Evolutionary conservation across 257 asterid genomes (phyloP).

Genomic region (Schizonepeta tenuifolia): DNA sequence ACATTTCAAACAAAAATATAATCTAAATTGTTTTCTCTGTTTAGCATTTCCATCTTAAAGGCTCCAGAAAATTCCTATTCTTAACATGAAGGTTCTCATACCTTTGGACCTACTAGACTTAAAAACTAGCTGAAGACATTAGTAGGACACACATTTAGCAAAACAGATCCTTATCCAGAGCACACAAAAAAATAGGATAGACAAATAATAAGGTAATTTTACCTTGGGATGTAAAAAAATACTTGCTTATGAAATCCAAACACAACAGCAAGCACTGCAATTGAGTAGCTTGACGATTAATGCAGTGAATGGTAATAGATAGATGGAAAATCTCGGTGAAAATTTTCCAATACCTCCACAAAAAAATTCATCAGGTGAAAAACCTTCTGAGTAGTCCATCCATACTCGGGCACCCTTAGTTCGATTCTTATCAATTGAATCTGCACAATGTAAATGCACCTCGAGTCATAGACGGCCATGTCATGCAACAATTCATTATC

Average conservation of each 20-base stretch:
- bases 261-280: slow-evolving; percentile 86
- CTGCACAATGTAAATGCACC: slow-evolving; percentile 47
- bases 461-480: too few relatives aligned
- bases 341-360: slow-evolving; percentile 71
- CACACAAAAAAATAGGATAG: not conserved
- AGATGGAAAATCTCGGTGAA: not conserved
- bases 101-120: not conserved
- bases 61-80: not conserved
- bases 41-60: not conserved
- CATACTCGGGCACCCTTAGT: slow-evolving; percentile 89
- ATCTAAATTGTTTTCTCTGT: not conserved
- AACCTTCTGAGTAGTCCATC: slow-evolving; percentile 96
- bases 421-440: slow-evolving; percentile 86
- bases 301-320: slow-evolving; percentile 15
- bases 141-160: slow-evolving; percentile 11
- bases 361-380: slow-evolving; percentile 93
- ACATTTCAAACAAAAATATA: not conserved
- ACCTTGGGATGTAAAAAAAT: slow-evolving; percentile 90
- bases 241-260: slow-evolving; percentile 87
- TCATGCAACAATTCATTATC: too few relatives aligned
- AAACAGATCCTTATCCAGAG: not conserved
- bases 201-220: slow-evolving; percentile 18
- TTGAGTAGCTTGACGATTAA: slow-evolving; percentile 29
- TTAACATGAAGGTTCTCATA: not conserved
- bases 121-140: not conserved